phyloP scores from a whole-genome alignment of 352 stramenopile species.

The Phytophthora litchii region DNA sequence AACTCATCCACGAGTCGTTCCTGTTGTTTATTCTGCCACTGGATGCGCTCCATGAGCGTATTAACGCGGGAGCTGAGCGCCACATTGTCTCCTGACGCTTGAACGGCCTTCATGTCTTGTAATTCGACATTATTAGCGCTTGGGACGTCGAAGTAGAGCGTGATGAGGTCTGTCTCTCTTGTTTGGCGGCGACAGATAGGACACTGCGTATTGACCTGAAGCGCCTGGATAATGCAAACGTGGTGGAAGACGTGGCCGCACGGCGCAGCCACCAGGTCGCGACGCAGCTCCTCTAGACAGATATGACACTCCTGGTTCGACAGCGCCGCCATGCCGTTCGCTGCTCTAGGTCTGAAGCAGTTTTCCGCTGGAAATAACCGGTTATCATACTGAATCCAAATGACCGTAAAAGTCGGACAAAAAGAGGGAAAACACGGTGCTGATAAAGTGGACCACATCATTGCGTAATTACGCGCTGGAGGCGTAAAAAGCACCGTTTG shows the following conservation, averaged over 20 bases:
- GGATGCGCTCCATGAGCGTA: constrained; percentile 68
- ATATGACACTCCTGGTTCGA: constrained; percentile 79
- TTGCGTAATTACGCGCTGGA: constrained; percentile 28
- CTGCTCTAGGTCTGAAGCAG: background rate
- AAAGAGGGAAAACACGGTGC: background rate
- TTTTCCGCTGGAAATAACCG: constrained; percentile 12
- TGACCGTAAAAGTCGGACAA: background rate
- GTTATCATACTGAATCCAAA: constrained; percentile 9
- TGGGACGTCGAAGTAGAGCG: constrained; percentile 72
- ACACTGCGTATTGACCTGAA: constrained; percentile 74
- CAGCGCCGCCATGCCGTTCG: constrained; percentile 17
- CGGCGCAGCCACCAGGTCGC: constrained; percentile 57
- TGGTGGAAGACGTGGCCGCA: constrained; percentile 83
- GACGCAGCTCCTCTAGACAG: constrained; percentile 77
- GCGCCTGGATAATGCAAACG: constrained; percentile 71
- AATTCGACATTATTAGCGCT: background rate
- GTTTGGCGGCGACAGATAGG: constrained; percentile 70
- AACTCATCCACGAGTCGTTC: constrained; percentile 63
- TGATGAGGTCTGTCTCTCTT: constrained; percentile 51
- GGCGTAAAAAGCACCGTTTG: background rate
- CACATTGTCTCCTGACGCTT: constrained; percentile 33
- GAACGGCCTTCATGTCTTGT: background rate
- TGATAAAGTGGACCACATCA: background rate
- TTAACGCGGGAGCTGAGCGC: constrained; percentile 60
- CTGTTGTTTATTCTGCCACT: constrained; percentile 83